phyloP scores from a whole-genome alignment of 2,329 filamentous ascomycete species.

The Paecilomyces fulvus region DNA sequence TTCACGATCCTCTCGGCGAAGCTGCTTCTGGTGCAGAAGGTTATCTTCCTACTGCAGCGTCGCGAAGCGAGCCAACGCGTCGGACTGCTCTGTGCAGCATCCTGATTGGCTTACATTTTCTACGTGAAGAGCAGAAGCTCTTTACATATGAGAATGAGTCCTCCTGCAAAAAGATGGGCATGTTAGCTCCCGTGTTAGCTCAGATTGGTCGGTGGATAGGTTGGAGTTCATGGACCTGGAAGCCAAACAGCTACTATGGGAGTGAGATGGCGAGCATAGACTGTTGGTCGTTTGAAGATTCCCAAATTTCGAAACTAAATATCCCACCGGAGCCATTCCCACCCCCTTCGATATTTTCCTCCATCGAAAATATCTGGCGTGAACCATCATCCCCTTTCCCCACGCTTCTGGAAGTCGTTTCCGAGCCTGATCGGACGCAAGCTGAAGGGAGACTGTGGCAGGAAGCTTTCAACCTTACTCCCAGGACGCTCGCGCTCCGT shows the following conservation, averaged over 20 bases:
- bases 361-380: slow-evolving; percentile 38
- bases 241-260: slow-evolving; percentile 47
- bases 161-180: slow-evolving; percentile 36
- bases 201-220: slow-evolving; percentile 77
- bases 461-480: slow-evolving; percentile 40
- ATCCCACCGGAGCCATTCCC: slow-evolving; percentile 43
- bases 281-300: slow-evolving; percentile 49
- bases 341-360: slow-evolving; percentile 53
- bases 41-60: slow-evolving; percentile 55
- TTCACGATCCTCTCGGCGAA: slow-evolving; percentile 51
- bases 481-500: slow-evolving; percentile 62
- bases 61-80: slow-evolving; percentile 48
- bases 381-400: slow-evolving; percentile 35
- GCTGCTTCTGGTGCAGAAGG: slow-evolving; percentile 47
- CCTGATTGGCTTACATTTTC: slow-evolving; percentile 67
- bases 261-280: slow-evolving; percentile 51
- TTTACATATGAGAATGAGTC: slow-evolving; percentile 50
- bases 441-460: slow-evolving; percentile 25
- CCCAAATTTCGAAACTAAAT: slow-evolving; percentile 34
- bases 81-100: slow-evolving; percentile 60
- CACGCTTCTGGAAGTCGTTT: slow-evolving; percentile 43
- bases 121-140: slow-evolving; percentile 85
- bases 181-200: slow-evolving; percentile 64
- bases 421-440: slow-evolving; percentile 19
- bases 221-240: slow-evolving; percentile 57